Conservation (phyloP, 2,329 filamentous ascomycete species). For the Ceratocystis ficicola region DNA sequence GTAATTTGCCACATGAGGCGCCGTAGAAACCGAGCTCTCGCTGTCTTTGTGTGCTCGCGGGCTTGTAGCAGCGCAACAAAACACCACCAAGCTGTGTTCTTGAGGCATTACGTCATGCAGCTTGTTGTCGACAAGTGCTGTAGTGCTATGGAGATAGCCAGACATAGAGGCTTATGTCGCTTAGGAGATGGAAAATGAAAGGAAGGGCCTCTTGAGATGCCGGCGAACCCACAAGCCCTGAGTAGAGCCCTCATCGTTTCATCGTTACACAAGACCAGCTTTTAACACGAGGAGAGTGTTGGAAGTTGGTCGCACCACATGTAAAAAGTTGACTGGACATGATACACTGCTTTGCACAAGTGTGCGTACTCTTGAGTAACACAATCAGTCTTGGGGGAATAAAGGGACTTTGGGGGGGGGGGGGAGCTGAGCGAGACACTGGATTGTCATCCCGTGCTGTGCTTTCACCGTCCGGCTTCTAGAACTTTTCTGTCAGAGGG, state of each 20-base stretch:
- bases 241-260: background rate
- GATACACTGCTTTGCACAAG: background rate
- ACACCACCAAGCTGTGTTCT: background rate
- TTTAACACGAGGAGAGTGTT: slow-evolving; percentile 1
- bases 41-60: background rate
- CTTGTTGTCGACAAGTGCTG: background rate
- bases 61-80: no score
- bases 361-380: background rate
- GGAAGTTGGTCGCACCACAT: background rate
- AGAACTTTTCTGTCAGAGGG: background rate
- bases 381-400: background rate
- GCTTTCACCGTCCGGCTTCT: background rate
- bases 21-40: background rate
- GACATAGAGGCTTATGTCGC: background rate
- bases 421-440: background rate
- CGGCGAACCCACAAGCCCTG: background rate
- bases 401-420: background rate
- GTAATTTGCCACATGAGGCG: background rate
- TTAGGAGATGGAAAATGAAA: background rate
- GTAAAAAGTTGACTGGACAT: background rate
- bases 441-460: background rate
- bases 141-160: background rate
- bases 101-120: background rate
- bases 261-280: background rate
- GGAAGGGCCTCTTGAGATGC: background rate